Percentiles rank a stretch among this genome's conserved stretches.
These are phyloP conservation scores for Myriosclerotinia curreyana DNA, from an alignment of 2,329 filamentous ascomycete genomes.

Conservation along the genomic window DNA sequence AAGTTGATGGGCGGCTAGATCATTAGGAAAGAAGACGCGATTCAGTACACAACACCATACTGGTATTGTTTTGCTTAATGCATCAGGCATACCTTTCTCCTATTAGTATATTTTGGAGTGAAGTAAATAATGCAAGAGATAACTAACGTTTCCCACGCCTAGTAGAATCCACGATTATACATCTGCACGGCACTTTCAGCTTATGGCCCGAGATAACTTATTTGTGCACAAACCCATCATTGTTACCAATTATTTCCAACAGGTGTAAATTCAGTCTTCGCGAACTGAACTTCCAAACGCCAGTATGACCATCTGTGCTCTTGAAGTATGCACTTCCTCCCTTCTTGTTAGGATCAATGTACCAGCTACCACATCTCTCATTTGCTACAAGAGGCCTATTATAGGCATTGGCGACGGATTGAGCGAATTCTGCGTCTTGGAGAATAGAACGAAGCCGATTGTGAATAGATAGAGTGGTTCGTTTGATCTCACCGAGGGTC, in stretches of 20 bases:
- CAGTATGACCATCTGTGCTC: constrained; percentile 90
- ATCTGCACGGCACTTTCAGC: constrained; percentile 43
- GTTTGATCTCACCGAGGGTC: constrained; percentile 68
- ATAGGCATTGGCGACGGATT: constrained; percentile 53
- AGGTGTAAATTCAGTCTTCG: constrained; percentile 82
- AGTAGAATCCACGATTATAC: constrained; percentile 90
- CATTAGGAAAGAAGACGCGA: constrained; percentile 65
- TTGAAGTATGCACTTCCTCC: constrained; percentile 87
- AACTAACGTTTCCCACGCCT: constrained; percentile 75
- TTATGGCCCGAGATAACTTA: neutral
- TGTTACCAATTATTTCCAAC: constrained; percentile 60
- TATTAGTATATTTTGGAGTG: constrained; percentile 26
- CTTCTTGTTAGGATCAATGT: constrained; percentile 66
- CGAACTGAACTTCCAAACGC: constrained; percentile 86
- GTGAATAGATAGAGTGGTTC: constrained; percentile 70
- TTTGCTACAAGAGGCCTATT: constrained; percentile 78
- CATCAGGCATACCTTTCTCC: constrained; percentile 76
- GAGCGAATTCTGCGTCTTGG: constrained; percentile 73
- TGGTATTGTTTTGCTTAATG: constrained; percentile 87
- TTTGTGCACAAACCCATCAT: constrained; percentile 61
- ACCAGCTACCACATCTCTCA: constrained; percentile 95
- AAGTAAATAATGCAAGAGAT: neutral
- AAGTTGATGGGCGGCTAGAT: constrained; percentile 50
- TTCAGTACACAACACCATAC: constrained; percentile 93
- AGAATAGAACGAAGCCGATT: constrained; percentile 81